Evolutionary conservation across 306 rosid genomes (phyloP).

Genomic region (Citrullus mucosospermus): DNA sequence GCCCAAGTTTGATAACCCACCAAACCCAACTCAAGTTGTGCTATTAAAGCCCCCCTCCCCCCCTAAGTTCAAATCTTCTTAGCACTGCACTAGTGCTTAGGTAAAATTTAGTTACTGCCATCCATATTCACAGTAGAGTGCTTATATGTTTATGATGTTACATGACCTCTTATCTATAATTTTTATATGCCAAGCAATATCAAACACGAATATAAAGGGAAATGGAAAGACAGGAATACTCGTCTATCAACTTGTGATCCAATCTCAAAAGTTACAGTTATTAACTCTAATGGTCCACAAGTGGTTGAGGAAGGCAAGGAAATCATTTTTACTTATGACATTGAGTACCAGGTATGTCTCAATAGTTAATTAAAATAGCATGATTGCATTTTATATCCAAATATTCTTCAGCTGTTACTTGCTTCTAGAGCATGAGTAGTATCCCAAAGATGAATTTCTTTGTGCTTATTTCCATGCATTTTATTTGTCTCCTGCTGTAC

Average conservation of each 20-base stretch:
- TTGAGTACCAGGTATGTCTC: slow-evolving; percentile 40
- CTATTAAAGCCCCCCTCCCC: no score
- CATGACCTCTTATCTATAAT: background rate
- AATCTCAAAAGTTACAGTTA: slow-evolving; percentile 32
- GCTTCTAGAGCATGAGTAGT: background rate
- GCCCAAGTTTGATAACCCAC: no score
- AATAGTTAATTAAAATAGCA: background rate
- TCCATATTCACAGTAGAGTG: background rate
- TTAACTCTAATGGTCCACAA: slow-evolving; percentile 48
- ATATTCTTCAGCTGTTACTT: background rate
- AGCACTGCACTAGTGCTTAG: background rate
- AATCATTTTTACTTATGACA: slow-evolving; percentile 52
- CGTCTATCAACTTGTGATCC: slow-evolving; percentile 60
- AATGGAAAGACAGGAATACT: slow-evolving; percentile 36
- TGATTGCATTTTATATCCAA: background rate
- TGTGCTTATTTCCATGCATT: background rate
- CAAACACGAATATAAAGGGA: slow-evolving; percentile 47
- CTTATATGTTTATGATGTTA: background rate
- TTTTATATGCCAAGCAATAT: slow-evolving; percentile 19
- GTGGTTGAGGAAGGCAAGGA: slow-evolving; percentile 55
- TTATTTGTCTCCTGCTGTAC: background rate
- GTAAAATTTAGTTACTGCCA: background rate
- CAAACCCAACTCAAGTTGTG: no score
- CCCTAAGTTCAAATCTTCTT: background rate
- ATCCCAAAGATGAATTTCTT: background rate